Base-by-base conservation (phyloP, 2,329 filamentous ascomycete species). In the Teratosphaeria nubilosa region DNA sequence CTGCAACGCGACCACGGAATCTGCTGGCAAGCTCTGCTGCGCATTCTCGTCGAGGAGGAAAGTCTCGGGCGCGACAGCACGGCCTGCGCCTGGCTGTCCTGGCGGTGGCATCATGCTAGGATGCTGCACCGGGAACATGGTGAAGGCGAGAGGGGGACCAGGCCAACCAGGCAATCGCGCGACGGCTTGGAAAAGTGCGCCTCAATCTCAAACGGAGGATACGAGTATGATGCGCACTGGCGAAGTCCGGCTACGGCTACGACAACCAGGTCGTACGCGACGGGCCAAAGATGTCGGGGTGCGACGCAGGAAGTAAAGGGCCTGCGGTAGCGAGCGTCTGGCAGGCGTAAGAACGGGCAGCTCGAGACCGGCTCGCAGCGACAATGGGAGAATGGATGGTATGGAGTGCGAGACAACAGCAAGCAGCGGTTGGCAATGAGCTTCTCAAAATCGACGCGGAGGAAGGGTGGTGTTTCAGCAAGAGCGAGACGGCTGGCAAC, bases 31-130 rank as follows among this genome's bases (percentile, higher is more conserved):
- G 68, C 90, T 92, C 78, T 96, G 91, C 78, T 97, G 92, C 61
- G 94, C 92, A 78, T 97, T 92, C 70, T 88, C 91, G 74, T 92
- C 96, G 74, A 99, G 82, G 87, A 99, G 92, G 73, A 99, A 99
- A 48, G 94, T 97, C 81, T 99, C 94, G 66, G 94, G 94, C 76
- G 96, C 96, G 63, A 80, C 77, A 34, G 76, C 75, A 52, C 77
- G 74, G 16, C 41, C 41, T 7, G 11, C 34, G 11, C 41, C 41
- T 20, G 41, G 41, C 63, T 75, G 71, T 78, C 96, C 91, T 69
- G 90, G 87, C 70, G 89, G 87, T 68, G 89, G 88, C 90, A 96
- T 96, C 67, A 88, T 83, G 78, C 80, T 75, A 66, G 73, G 80
- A 75, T 91, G 87, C 61, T 72, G 64, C 67, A 66, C 73, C 63